Conservation (phyloP, 1,139 yeast species). For the Zygosaccharomyces sapae region DNA sequence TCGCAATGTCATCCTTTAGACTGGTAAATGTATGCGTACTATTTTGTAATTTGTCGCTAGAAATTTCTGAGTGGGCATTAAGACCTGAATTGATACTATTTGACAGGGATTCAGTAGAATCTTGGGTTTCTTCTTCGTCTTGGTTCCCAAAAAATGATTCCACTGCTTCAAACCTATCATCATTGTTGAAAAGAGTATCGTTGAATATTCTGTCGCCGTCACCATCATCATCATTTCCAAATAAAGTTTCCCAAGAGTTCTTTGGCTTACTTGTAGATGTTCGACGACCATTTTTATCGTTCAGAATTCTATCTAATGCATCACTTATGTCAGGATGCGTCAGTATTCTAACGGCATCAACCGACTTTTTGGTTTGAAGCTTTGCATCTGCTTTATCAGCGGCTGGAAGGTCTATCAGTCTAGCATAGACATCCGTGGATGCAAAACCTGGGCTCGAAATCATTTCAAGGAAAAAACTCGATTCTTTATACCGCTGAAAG, state of each 20-base stretch:
- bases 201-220: conserved; percentile 3
- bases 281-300: conserved; percentile 8
- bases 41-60: background rate
- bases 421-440: conserved; percentile 17
- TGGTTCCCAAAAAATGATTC: conserved; percentile 4
- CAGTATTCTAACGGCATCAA: conserved; percentile 17
- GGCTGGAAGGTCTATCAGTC: conserved; percentile 11
- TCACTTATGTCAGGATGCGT: conserved; percentile 22
- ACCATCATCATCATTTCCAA: conserved; percentile 22
- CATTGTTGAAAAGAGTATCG: conserved; percentile 13
- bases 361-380: background rate
- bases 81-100: background rate
- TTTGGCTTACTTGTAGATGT: conserved; percentile 4
- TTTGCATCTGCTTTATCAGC: background rate
- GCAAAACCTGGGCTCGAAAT: conserved; percentile 23
- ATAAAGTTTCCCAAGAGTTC: conserved; percentile 12
- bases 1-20: conserved; percentile 59
- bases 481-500: conserved; percentile 54
- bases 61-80: background rate
- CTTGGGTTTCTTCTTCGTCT: conserved; percentile 10
- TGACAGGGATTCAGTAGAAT: background rate
- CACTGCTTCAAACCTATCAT: conserved; percentile 8
- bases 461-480: conserved; percentile 46
- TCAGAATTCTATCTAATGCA: conserved; percentile 24
- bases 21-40: conserved; percentile 43